Evolutionary conservation across 2,329 filamentous ascomycete species (phyloP).

Genomic region (Pseudocercospora cruenta): DNA sequence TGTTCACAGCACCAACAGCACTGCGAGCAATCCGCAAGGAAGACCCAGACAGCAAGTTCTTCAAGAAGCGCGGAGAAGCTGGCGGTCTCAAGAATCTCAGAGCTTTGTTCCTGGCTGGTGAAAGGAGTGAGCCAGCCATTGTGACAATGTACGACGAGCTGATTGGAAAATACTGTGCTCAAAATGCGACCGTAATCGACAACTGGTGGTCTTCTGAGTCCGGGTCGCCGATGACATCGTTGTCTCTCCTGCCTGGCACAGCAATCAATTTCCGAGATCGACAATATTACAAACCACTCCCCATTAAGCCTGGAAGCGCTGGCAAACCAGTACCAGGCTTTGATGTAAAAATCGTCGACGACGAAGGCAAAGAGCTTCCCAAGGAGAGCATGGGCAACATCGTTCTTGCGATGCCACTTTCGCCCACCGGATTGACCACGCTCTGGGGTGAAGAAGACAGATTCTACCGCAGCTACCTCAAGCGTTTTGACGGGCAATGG

Average conservation of each 20-base stretch:
- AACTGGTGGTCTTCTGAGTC: conserved; percentile 77
- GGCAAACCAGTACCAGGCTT: conserved; percentile 92
- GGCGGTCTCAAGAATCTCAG: conserved; percentile 73
- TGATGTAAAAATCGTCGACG: conserved; percentile 81
- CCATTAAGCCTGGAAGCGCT: conserved; percentile 80
- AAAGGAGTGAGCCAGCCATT: conserved; percentile 85
- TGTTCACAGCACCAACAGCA: conserved; percentile 87
- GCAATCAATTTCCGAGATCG: conserved; percentile 58
- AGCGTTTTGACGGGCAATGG: conserved; percentile 80
- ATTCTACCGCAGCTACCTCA: conserved; percentile 84
- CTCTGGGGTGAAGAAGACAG: conserved; percentile 84
- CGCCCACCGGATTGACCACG: conserved; percentile 82
- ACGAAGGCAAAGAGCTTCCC: conserved; percentile 72
- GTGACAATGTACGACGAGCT: conserved; percentile 79
- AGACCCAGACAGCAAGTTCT: conserved; percentile 72
- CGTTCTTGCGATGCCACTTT: conserved; percentile 78
- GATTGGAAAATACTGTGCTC: conserved; percentile 66
- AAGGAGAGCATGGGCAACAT: conserved; percentile 86
- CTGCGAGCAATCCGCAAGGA: conserved; percentile 85
- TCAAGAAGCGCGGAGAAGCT: conserved; percentile 65
- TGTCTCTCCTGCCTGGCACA: conserved; percentile 65
- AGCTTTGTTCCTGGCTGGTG: conserved; percentile 83
- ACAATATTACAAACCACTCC: conserved; percentile 53
- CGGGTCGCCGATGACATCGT: conserved; percentile 68
- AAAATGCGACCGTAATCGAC: conserved; percentile 66